Base-by-base conservation (phyloP, 805 yeast genomes). In the Brettanomyces anomalus region DNA sequence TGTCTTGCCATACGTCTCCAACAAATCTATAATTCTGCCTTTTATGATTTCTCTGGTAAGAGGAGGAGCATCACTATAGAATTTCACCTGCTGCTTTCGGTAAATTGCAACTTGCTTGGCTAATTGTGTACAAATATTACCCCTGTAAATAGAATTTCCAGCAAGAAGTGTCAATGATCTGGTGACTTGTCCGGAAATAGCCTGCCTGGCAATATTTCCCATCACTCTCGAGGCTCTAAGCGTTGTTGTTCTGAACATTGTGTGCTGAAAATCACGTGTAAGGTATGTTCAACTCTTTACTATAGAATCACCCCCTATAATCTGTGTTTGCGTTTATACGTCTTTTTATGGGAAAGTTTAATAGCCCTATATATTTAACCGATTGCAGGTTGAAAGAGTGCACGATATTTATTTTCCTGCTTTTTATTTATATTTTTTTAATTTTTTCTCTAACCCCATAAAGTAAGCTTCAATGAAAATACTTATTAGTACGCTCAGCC, bases 1-100 rank as follows among this genome's bases (percentile, higher is more conserved):
- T 17, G 76, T 70, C 56, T 79, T 79, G 51, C 74, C 80, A 62
- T 74, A 79, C 7, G 81, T 77, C 60, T 79, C 84, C 49, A 80
- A 67, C 53, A 80, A 63, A 55, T 79, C 85, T 43, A 77, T 56
- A 43, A 80, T 67, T 66, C 87, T 72, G 53, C 77, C 81, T 42
- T 66, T 67, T 43, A 81, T 76, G 33, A 74, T 58, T n/a, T 79
- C 85, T 58, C 72, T 75, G 36, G 83, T 75, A 52, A 80, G 67
- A 26, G 72, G 70, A 24, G 85, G 81, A 47, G 74, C 76, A 40
- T 70, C 72, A 31, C 84, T 77, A 60, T 79, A 79, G 38, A 52
- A 56, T 58, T 65, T 66, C 41, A 37, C 32, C 19, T 37, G 45
- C 20, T 35, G 40, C 8, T 35, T 16, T 16, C 26, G 20, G 16